Conservation (phyloP, 352 stramenopile genomes). For the Globisporangium parvum region DNA sequence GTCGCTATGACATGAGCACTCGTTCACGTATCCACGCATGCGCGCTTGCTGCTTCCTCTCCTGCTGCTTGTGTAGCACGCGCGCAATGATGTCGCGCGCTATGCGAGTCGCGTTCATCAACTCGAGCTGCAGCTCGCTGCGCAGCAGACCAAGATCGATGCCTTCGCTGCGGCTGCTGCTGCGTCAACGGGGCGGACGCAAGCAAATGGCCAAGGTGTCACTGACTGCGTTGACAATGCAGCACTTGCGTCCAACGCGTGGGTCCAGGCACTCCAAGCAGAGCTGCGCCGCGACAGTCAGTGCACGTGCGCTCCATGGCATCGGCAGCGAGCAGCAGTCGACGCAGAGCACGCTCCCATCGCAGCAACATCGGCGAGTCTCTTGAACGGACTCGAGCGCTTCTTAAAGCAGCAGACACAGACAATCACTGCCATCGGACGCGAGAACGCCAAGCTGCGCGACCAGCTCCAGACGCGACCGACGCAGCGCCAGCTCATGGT, state of each 20-base stretch:
- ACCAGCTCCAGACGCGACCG: constrained; percentile 15
- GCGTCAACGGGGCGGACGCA: too few species aligned
- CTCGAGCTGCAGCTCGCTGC: constrained; percentile 19
- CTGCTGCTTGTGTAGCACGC: constrained; percentile 11
- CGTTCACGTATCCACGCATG: too few species aligned
- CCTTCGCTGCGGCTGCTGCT: too few species aligned
- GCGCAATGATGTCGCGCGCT: constrained; percentile 21
- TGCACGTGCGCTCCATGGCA: not conserved
- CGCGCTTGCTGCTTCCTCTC: not conserved
- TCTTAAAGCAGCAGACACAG: constrained; percentile 14
- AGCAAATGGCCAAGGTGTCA: too few species aligned
- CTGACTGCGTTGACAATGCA: not conserved
- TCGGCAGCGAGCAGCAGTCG: too few species aligned
- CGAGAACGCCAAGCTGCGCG: constrained; percentile 22
- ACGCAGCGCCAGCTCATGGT: constrained; percentile 18
- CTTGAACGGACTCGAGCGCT: constrained; percentile 6
- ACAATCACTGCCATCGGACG: constrained; percentile 11
- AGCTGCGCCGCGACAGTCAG: not conserved
- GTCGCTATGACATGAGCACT: too few species aligned
- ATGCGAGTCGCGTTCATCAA: constrained; percentile 16
- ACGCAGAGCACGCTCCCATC: not conserved
- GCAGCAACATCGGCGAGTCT: not conserved
- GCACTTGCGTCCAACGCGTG: not conserved
- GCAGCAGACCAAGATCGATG: not conserved
- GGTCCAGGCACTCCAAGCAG: not conserved